Evolutionary conservation across 78 protist species (phyloP), one percentile per base, ranked within the genome.

Genomic region (Speleostelium caveatum): DNA sequence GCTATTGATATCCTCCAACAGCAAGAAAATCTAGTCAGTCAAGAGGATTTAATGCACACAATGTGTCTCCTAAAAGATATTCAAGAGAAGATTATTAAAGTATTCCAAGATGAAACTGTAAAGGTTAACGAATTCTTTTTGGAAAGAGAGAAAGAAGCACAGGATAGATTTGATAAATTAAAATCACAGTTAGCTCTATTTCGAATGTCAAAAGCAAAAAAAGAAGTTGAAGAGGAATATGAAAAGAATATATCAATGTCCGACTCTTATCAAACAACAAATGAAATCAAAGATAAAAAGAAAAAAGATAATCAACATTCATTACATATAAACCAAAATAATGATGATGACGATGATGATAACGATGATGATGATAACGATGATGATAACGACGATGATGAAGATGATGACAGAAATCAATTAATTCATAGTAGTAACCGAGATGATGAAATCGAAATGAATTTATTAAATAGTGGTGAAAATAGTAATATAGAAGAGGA

Each of bases 131-230:
- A 69, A 1, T 83, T 83, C 42, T 83, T 59, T 45, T 12, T 30
- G 53, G 73, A 83, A n/a, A 69, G 91, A 24, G 91, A 83, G 26
- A 69, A 69, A 26, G 91, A 83, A n/a, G 91, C 91, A 7, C 61
- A 55, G 21, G 79, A 69, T 1, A 51, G 79, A 41, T 83, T 83
- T 26, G 66, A 83, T n/a, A 41, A 69, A 38, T 55, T 83, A 12
- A 68, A 83, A 22, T 42, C 33, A 24, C 91, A 83, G 32, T 71
- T 83, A 4, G 73, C 75, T 32, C 22, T 53, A 16, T 58, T 58
- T 59, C 26, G 33, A 74, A 53, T 58, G 32, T 32, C 66, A n/a
- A 58, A 74, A 74, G 33, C 24, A 26, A 69, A 69, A 45, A 35
- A 61, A 58, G 3, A 10, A 35, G 10, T 39, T 1, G 61, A 73